Base-by-base conservation (phyloP, 495 filamentous ascomycete species). In the Hyaloscypha hepaticicola region DNA sequence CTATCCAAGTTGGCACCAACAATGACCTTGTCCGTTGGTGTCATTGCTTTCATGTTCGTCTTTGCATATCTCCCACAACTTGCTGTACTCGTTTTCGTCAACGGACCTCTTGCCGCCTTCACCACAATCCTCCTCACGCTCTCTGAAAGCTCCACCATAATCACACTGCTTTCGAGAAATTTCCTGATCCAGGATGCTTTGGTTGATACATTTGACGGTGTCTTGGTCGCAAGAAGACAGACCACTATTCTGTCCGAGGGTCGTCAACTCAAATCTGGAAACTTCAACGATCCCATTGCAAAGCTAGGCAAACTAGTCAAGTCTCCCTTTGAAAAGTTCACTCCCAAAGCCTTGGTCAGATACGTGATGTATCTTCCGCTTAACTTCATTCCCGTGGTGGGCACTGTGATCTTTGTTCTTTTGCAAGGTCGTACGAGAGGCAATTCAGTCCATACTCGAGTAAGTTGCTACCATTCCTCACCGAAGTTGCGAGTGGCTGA, bases 31-130 rank as follows among this genome's bases (percentile, higher is more conserved):
- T 90, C 88, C 11, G 69, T 88, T 38, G 82, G 64, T 5, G 71
- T 73, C 8, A 57, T 71, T 12, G 31, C 64, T 12, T 76, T 81
- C 70, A 85, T 97, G 88, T 98, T 99, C 76, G 78, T 88, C 70
- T 87, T 97, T 76, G 89, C 93, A 58, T 99, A 97, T 73, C 74
- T 97, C 34, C 95, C 95, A 0, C 95, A 99, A 78, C 82, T 90
- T 34, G 88, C 91, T 8, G 73, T 92, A 41, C 78, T 97, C 29
- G 81, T 90, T 62, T 85, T 97, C 70, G 87, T 96, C 58, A 93
- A 91, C 61, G 95, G 95, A 0, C 94, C 94, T 0, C 76, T 97
- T 1, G 90, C 91, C 19, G 89, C 90, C 25, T 73, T 96, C 57
- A 89, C 88, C 5, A 90, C 93, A 0, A 82, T 86, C 0, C 73